Evolutionary conservation across 192 early-diverging fungal genomes (phyloP).

Genomic region (Coemansia sp.): DNA sequence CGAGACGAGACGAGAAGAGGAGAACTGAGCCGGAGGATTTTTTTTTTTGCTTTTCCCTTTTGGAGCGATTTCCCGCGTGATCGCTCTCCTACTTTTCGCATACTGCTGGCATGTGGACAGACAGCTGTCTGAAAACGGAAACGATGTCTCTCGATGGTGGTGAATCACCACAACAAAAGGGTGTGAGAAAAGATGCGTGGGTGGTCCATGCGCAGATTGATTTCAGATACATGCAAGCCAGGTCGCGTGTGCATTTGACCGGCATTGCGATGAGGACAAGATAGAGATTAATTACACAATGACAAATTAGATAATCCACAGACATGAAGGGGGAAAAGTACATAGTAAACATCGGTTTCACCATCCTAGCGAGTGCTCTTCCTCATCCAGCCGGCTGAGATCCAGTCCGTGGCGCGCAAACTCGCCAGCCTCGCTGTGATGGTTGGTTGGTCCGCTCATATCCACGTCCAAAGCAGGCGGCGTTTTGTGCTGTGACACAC

Average conservation of each 20-base stretch:
- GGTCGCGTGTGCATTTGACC: neutral
- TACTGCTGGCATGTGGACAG: neutral
- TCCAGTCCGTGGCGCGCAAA: conserved; percentile 39
- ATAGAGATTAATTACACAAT: neutral
- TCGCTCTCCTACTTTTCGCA: neutral
- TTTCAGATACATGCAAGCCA: neutral
- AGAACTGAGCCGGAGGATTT: neutral
- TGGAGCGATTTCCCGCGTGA: neutral
- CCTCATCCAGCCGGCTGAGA: conserved; percentile 28
- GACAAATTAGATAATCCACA: neutral
- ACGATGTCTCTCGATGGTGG: neutral
- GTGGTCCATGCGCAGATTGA: neutral
- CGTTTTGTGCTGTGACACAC: conserved; percentile 46
- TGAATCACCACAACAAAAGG: conserved; percentile 1
- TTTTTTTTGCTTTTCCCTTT: neutral
- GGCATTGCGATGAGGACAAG: neutral
- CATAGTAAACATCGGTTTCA: neutral
- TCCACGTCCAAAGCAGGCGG: conserved; percentile 15
- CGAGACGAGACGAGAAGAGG: neutral
- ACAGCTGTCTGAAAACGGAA: neutral
- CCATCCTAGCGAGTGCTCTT: conserved; percentile 14
- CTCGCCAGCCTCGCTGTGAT: conserved; percentile 15
- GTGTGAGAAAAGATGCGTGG: neutral
- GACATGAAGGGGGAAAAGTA: neutral
- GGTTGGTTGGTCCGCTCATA: neutral